Evolutionary conservation across 192 early-diverging fungal species (phyloP), one percentile per base, ranked within the genome.

Genomic region (Linderina pennispora): DNA sequence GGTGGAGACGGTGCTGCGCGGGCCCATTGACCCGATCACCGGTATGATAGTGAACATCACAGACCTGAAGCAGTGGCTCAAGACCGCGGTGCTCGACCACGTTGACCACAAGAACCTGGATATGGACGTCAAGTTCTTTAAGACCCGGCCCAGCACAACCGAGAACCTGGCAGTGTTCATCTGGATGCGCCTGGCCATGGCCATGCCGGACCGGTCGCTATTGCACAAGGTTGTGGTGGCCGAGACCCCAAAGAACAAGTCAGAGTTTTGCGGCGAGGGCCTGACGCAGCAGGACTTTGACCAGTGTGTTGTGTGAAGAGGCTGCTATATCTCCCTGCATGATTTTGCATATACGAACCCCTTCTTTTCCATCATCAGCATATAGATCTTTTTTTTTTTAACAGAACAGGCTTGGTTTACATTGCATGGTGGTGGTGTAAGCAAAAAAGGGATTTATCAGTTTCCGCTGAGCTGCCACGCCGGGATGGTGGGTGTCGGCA

Each of bases 81-180:
- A 86, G 43, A 31, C 39, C 8, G 73, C 79, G 0, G 77, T 96
- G 21, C 70, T 91, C 61, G 87, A 91, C 36, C 59, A 77, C 15
- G 65, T 91, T 47, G 93, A 96, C 74, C 93, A 96, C 64, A 78
- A 77, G 36, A 88, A 96, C 56, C 45, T 96, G 62, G 93, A 96
- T 47, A 47, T 75, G 19, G 93, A 96, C 42, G 80, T 96, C 2
- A 65, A 71, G 15, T 96, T 71, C 57, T 96, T 96, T 51, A 28
- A 62, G 17, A 59, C 65, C 26, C 53, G 43, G 14, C 52, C 70
- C 0, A 90, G 89, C 59, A 96, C 92, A 8, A 85, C 86, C 10
- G 92, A 96, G 64, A 93, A 91, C 62, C 68, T 96, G 23, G 90
- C 90, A 0, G 76, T 90, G 6, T 93, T 82, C 68, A 81, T 90